Evolutionary conservation across 2,329 filamentous ascomycete genomes (phyloP), one percentile per base, ranked within the genome.

Genomic region (Colletotrichum plurivorum): DNA sequence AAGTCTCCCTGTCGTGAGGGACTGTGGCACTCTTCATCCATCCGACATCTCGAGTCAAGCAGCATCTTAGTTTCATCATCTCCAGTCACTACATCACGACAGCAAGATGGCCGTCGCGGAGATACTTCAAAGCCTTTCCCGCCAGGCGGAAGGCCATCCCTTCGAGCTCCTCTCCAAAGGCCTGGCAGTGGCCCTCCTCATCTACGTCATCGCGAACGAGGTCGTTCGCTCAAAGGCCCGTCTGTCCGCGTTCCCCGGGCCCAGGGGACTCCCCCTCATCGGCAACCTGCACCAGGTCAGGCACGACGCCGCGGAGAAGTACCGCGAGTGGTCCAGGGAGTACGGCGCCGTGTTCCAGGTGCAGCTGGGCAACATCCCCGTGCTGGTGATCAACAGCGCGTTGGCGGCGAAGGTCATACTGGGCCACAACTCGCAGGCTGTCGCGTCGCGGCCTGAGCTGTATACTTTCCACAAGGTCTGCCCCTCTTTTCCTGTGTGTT

Each of bases 301-400:
- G 10, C 78, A 80, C 51, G 87, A 89, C 69, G 87, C 62, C 43
- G 71, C 75, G 5, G 75, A 76, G 16, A 72, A 73, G 22, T 78
- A 77, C 56, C 71, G 73, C 36, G 72, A 73, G 55, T 79, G 78
- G 78, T 72, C 77, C 2, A 63, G 67, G 15, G 69, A 59, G 6
- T 77, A 76, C 39, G 78, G 77, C 3, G 73, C 76, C 15, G 77
- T 79, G 2, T 79, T 77, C 63, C 77, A 79, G 67, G 77, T 79
- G 16, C 77, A 78, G 63, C 72, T 79, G 15, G 78, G 78, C 13
- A 78, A 78, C 77, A 80, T 89, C 80, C 85, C 90, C 68, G 90
- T 91, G 63, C 83, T 92, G 5, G 90, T 91, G 69, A 89, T 89
- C 54, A 92, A 92, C 75, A 87, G 85, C 9, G 92, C 91, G 74